A percentile compares a stretch with the other conserved stretches of the same genome.
Conservation (phyloP, 495 filamentous ascomycete species). For the Aspergillus leporis region DNA sequence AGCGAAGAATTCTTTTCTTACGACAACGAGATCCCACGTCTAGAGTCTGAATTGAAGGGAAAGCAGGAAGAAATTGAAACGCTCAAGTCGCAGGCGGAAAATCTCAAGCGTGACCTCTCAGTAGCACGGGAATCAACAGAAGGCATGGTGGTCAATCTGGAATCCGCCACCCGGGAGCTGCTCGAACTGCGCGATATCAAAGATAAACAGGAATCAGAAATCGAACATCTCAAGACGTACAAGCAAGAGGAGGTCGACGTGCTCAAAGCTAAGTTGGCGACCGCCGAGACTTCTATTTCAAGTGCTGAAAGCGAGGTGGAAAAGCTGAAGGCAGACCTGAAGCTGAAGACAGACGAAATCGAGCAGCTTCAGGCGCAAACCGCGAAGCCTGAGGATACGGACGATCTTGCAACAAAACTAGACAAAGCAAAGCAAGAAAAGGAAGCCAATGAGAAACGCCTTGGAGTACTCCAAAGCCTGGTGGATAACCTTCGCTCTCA, state of each 20-base stretch:
- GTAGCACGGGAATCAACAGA: constrained; percentile 65
- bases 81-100: constrained; percentile 62
- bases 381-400: constrained; percentile 37
- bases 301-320: constrained; percentile 49
- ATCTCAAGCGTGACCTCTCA: constrained; percentile 51
- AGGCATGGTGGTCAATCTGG: constrained; percentile 62
- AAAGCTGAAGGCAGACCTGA: constrained; percentile 55
- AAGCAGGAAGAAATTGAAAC: constrained; percentile 65
- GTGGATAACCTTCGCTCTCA: constrained; percentile 53
- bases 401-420: constrained; percentile 36
- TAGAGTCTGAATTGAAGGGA: constrained; percentile 61
- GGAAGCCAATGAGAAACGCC: constrained; percentile 51
- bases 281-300: constrained; percentile 44
- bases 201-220: constrained; percentile 53
- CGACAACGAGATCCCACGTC: constrained; percentile 68
- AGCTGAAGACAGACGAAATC: constrained; percentile 54
- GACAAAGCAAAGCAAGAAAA: constrained; percentile 40
- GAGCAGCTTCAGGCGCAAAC: constrained; percentile 47
- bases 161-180: constrained; percentile 59
- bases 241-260: constrained; percentile 41
- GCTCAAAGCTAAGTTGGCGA: constrained; percentile 39
- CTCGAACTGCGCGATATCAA: constrained; percentile 57
- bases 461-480: constrained; percentile 51
- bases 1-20: constrained; percentile 88
- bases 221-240: constrained; percentile 35